phyloP scores from a whole-genome alignment of 768 basidiomycete genomes.

The Boletus huronensis region DNA sequence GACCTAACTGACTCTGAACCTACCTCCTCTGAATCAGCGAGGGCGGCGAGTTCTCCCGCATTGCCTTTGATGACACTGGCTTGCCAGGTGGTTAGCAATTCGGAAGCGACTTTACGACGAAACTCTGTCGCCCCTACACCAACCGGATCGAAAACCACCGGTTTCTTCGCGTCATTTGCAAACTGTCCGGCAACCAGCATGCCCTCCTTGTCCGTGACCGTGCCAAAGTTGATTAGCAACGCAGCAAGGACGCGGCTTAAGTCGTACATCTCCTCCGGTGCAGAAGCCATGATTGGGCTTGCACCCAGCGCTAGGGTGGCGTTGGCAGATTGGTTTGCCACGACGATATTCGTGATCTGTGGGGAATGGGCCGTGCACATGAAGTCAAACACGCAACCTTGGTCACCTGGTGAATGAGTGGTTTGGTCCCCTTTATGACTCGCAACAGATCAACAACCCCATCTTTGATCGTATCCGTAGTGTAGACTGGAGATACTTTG shows the following conservation, averaged over 20 bases:
- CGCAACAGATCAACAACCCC: constrained; percentile 48
- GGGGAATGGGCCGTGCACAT: background rate
- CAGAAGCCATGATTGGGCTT: constrained; percentile 93
- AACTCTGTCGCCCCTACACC: constrained; percentile 81
- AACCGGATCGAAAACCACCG: constrained; percentile 88
- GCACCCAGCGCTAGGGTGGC: constrained; percentile 83
- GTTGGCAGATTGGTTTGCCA: constrained; percentile 87
- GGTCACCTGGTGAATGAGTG: constrained; percentile 79
- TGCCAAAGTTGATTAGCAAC: constrained; percentile 86
- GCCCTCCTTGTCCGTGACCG: constrained; percentile 62
- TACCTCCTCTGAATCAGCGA: constrained; percentile 77
- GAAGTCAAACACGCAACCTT: background rate
- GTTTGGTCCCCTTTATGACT: constrained; percentile 49
- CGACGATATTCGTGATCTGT: constrained; percentile 88
- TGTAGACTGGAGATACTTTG: constrained; percentile 15
- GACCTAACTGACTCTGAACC: background rate
- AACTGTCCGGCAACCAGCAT: constrained; percentile 72
- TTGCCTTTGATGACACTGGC: constrained; percentile 94
- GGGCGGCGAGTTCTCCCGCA: constrained; percentile 79
- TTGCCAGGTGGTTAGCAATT: constrained; percentile 74
- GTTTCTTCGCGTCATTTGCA: constrained; percentile 68
- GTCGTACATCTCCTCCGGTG: constrained; percentile 78
- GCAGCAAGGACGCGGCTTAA: constrained; percentile 62
- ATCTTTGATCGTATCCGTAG: constrained; percentile 37
- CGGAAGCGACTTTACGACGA: constrained; percentile 54